Base-by-base conservation (phyloP, 2,329 filamentous ascomycete species). In the Penicillium sp. region DNA sequence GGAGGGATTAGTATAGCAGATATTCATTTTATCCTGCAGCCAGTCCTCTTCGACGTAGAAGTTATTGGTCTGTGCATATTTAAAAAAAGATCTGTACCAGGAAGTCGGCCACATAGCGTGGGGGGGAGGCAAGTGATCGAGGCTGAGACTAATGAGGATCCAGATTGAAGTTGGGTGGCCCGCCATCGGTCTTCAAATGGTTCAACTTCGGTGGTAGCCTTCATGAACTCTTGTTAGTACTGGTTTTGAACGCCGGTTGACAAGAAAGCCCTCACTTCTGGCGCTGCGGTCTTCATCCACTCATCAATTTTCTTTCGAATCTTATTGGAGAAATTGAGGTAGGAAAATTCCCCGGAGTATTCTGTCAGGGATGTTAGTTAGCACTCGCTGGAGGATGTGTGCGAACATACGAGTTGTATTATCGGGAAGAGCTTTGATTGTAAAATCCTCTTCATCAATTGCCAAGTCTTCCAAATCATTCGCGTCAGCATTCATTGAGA, bases 341-440 rank as follows among this genome's bases (percentile, higher is more conserved):
- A 79, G 8, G 76, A 79, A 55, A 80, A 80, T 61, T 80, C 78
- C 22, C 78, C 78, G 3, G 78, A 80, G 63, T 80, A 80, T 61
- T 80, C 77, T 78, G 57, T 22, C 10, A 48, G 30, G 11, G 26
- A 45, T 45, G 26, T 45, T 30, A 54, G 52, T 16, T 22, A 5
- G 26, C 14, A 25, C 10, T 42, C 51, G 14, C 16, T 8, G 16
- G 42, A 42, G 16, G 13, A 19, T 22, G n/a, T 13, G 8, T 11
- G 19, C 6, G 22, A 25, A 66, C 75, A 59, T 67, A 79, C 76
- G 76, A 43, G 75, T 76, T 28, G 75, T 74, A 63, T 77, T 78
- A 68, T 77, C 72, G 19, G 75, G 70, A 26, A 78, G 65, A 38
- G 76, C 72, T 40, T 77, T 76, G 40, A 79, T 78, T 19, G 73